A percentile compares a stretch with the other conserved stretches of the same genome.
phyloP scores from a whole-genome alignment of 2,329 filamentous ascomycete genomes.

The Clonostachys byssicola region DNA sequence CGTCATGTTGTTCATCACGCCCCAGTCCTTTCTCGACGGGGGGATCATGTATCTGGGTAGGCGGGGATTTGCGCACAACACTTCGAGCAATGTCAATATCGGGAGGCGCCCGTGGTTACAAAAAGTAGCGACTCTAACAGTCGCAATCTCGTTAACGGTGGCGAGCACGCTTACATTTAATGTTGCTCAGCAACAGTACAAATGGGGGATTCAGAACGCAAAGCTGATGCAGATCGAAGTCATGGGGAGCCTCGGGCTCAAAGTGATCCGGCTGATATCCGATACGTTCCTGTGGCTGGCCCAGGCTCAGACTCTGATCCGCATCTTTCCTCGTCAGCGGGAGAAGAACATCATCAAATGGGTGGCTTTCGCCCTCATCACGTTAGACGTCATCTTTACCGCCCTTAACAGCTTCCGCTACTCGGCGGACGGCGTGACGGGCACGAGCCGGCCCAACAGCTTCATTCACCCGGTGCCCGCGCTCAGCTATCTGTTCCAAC shows the following conservation, averaged over 20 bases:
- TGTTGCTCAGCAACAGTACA: constrained; percentile 79
- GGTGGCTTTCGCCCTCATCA: constrained; percentile 91
- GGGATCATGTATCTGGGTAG: constrained; percentile 77
- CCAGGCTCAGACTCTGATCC: constrained; percentile 93
- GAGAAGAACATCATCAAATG: constrained; percentile 99
- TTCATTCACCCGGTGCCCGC: constrained; percentile 91
- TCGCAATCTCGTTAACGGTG: constrained; percentile 84
- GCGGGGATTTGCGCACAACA: constrained; percentile 82
- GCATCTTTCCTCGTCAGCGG: constrained; percentile 90
- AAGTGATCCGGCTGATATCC: constrained; percentile 87
- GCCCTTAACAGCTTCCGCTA: constrained; percentile 82
- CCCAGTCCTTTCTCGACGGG: constrained; percentile 87
- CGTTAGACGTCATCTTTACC: constrained; percentile 85
- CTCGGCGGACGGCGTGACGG: constrained; percentile 41
- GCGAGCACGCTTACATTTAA: constrained; percentile 88
- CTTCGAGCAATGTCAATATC: constrained; percentile 78
- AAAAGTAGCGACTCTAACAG: constrained; percentile 70
- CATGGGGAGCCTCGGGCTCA: constrained; percentile 79
- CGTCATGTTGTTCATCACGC: constrained; percentile 90
- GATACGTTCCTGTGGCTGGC: constrained; percentile 97
- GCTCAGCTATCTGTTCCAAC: constrained; percentile 83
- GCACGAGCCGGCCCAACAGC: constrained; percentile 60
- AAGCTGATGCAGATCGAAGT: constrained; percentile 71
- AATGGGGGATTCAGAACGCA: constrained; percentile 75
- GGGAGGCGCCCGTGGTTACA: constrained; percentile 93